Base-by-base conservation (phyloP, 768 basidiomycete species). In the Porpolomopsis calyptriformis region DNA sequence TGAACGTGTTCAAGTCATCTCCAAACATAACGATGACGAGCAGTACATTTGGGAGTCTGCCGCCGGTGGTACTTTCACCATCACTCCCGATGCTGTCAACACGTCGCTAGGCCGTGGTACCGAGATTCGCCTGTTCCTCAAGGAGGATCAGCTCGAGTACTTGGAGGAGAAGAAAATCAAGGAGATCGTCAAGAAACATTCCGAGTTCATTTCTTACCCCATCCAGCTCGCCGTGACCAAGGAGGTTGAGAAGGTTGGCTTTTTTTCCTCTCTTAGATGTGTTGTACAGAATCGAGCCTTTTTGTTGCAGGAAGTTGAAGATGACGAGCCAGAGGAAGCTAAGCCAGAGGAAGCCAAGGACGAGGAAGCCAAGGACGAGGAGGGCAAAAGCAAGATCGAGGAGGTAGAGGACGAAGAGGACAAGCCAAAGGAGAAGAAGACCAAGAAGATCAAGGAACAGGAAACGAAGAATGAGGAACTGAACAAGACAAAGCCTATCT, bases 21-120 rank as follows among this genome's bases (percentile, higher is more conserved):
- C 93, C 54, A 99, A 99, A 73, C 93, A 99, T 78, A 98, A 99
- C 60, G 94, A 98, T 58, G 94, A 98, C 64, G 96, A 98, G 71
- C 94, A 98, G 69, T 98, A 99, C 74, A 92, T 99, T 68, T 99
- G 94, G 96, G 94, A 99, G 77, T 99, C 94, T n/a, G 85, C 96
- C 52, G 94, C 94, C 25, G 96, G 94, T 62, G 96, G 94, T 47
- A 99, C 94, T 43, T 99, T 98, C 75, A 98, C 96, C 60, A 96
- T 99, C 72, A 96, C 93, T 40, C 83, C 71, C 48, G 94, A 98
- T 66, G 87, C 80, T 50, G 69, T 83, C 63, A 93, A 93, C 72
- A 81, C 85, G 19, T 77, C 87, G 53, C 77, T 99, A 47, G 89
- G 87, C 48, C 93, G 96, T 63, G 94, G 96, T 69, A 83, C 86